phyloP scores from a whole-genome alignment of 305 asterid species.

The Fraxinus albicans region DNA sequence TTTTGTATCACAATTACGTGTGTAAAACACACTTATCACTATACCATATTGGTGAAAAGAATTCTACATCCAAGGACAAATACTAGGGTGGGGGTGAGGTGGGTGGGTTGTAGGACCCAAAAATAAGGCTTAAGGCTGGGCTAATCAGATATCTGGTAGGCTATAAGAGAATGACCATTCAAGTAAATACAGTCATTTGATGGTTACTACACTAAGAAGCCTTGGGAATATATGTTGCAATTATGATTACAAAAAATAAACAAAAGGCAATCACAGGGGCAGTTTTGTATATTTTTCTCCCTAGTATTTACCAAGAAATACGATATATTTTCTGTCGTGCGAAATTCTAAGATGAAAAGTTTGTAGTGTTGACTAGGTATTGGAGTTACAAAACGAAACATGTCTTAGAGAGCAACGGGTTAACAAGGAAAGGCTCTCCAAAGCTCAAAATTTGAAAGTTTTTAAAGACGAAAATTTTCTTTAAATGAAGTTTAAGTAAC shows the following conservation, averaged over 20 bases:
- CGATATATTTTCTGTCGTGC: no score
- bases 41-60: constrained; percentile 14
- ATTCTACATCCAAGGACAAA: background rate
- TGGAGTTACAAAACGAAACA: background rate
- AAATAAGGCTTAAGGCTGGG: background rate
- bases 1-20: no score
- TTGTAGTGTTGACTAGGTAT: background rate
- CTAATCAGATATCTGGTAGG: background rate
- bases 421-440: background rate
- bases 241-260: background rate
- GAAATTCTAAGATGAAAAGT: background rate
- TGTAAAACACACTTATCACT: no score
- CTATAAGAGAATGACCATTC: background rate
- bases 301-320: background rate
- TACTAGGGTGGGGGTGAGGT: background rate
- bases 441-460: background rate
- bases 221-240: background rate
- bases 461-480: background rate
- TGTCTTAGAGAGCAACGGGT: background rate
- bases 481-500: background rate
- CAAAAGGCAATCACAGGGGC: background rate
- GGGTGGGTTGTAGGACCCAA: background rate
- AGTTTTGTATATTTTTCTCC: background rate
- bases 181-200: background rate
- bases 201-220: background rate